A percentile compares a stretch with the other conserved stretches of the same genome.
Conservation (phyloP, 2,329 filamentous ascomycete species). For the Nakataea oryzae region DNA sequence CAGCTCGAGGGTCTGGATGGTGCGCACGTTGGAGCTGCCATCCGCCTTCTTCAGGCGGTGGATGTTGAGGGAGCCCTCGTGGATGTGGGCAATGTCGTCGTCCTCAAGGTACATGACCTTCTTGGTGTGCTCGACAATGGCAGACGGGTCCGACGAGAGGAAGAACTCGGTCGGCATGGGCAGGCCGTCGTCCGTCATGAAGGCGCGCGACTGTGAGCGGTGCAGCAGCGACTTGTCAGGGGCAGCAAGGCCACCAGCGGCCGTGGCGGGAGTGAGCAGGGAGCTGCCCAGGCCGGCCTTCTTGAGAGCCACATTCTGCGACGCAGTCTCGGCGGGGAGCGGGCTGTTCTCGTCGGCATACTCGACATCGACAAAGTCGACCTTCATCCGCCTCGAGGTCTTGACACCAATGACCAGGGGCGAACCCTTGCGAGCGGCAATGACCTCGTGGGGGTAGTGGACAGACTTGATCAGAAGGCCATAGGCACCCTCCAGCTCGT, state of each 20-base stretch:
- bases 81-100: constrained; percentile 98
- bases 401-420: constrained; percentile 94
- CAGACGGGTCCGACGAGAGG: constrained; percentile 95
- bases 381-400: constrained; percentile 98
- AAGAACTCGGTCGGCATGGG: constrained; percentile 99
- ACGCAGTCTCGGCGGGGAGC: constrained; percentile 85
- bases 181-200: constrained; percentile 96
- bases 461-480: constrained; percentile 96
- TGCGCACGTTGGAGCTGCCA: constrained; percentile 91
- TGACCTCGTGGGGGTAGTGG: constrained; percentile 95
- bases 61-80: constrained; percentile 98
- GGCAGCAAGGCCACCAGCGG: constrained; percentile 52
- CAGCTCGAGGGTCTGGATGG: constrained; percentile 96
- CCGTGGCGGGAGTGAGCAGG: constrained; percentile 47
- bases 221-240: constrained; percentile 97
- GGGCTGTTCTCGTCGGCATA: constrained; percentile 77
- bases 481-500: constrained; percentile 95
- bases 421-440: constrained; percentile 96
- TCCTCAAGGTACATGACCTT: constrained; percentile 99
- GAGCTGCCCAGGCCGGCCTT: constrained; percentile 73
- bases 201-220: constrained; percentile 95
- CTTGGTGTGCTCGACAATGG: constrained; percentile 99
- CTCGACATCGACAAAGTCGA: constrained; percentile 98
- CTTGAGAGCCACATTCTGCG: constrained; percentile 94
- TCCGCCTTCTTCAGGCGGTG: constrained; percentile 96